A percentile compares a stretch with the other conserved stretches of the same genome.
These are phyloP conservation scores for Chondrus crispus DNA, from an alignment of 23 red algal genomes.

Conservation along the genomic window DNA sequence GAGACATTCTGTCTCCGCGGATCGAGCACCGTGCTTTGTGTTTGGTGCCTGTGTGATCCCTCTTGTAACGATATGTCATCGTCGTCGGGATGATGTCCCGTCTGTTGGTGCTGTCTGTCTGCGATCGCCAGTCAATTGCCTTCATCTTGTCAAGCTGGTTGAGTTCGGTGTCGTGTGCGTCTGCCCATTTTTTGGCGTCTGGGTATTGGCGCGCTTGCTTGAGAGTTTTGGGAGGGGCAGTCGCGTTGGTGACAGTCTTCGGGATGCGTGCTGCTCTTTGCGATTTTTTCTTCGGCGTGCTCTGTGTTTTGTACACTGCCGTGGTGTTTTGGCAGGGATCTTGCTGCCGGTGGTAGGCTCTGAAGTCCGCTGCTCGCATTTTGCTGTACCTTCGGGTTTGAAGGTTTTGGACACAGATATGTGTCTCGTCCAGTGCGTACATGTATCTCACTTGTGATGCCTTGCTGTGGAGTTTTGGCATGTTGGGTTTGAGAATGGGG, in stretches of 20 bases:
- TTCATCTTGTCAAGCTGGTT: not conserved
- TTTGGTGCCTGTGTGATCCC: not conserved
- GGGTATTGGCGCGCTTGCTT: not conserved
- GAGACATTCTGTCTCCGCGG: not conserved
- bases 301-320: too few relatives aligned
- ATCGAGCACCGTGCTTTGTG: not conserved
- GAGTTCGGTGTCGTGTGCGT: not conserved
- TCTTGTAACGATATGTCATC: not conserved
- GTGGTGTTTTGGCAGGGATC: too few relatives aligned
- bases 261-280: not conserved
- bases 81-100: not conserved
- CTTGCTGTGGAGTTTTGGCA: too few relatives aligned
- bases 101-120: not conserved
- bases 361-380: too few relatives aligned
- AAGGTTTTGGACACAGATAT: too few relatives aligned
- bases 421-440: too few relatives aligned
- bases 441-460: too few relatives aligned
- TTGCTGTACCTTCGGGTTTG: too few relatives aligned
- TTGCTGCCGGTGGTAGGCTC: not conserved
- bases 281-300: too few relatives aligned
- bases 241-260: too few relatives aligned
- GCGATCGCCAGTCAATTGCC: not conserved
- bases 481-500: too few relatives aligned
- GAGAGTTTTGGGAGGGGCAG: not conserved
- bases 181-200: not conserved